Percentiles rank a stretch among this genome's conserved stretches.
These are phyloP conservation scores for Novakomyces olei DNA, from an alignment of 805 yeast genomes.

Conservation along the genomic window DNA sequence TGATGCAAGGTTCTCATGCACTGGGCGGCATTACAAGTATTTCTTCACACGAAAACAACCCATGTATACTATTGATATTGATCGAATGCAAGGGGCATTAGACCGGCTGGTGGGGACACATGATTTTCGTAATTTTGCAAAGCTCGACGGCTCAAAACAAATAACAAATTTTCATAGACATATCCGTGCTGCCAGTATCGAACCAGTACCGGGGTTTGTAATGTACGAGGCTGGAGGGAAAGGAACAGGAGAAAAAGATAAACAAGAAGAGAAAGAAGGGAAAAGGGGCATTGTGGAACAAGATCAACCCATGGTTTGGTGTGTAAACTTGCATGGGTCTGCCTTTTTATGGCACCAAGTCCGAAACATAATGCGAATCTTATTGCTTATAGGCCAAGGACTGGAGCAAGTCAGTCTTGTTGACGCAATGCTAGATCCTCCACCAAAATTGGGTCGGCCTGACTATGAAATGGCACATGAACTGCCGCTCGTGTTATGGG, in stretches of 20 bases:
- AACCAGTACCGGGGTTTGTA: too few relatives aligned
- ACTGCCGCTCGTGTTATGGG: slow-evolving; percentile 64
- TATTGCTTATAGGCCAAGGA: slow-evolving; percentile 61
- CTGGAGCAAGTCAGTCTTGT: slow-evolving; percentile 42
- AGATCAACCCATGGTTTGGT: too few relatives aligned
- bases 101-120: slow-evolving; percentile 42
- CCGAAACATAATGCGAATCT: slow-evolving; percentile 73
- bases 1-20: slow-evolving; percentile 84
- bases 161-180: slow-evolving; percentile 54
- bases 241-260: too few relatives aligned
- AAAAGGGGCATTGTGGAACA: too few relatives aligned
- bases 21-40: slow-evolving; percentile 68
- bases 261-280: slow-evolving; percentile 4
- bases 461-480: slow-evolving; percentile 76
- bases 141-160: slow-evolving; percentile 84
- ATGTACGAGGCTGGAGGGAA: too few relatives aligned
- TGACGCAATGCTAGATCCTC: slow-evolving; percentile 34
- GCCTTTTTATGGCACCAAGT: slow-evolving; percentile 98
- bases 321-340: slow-evolving; percentile 59
- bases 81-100: slow-evolving; percentile 49
- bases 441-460: slow-evolving; percentile 43
- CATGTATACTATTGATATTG: slow-evolving; percentile 28
- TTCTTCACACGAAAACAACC: slow-evolving; percentile 25
- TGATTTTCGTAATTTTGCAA: slow-evolving; percentile 88
- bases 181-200: slow-evolving; percentile 32